These are phyloP conservation scores for Rubus parviflorus DNA, from an alignment of 306 rosid genomes.

Conservation along the genomic window DNA sequence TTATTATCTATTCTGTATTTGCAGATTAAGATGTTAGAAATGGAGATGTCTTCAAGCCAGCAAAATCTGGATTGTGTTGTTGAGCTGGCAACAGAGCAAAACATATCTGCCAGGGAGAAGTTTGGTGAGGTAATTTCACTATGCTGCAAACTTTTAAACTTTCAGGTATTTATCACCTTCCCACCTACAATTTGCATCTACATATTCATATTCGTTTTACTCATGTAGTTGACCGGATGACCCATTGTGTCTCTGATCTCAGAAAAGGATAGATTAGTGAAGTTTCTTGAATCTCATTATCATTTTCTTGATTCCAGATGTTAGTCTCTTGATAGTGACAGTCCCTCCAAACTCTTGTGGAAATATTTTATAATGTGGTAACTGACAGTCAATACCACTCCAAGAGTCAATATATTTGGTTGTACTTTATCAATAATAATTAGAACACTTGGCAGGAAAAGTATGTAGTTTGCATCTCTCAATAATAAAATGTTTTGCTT, in stretches of 20 bases:
- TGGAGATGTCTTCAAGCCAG: constrained; percentile 79
- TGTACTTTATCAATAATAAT: background rate
- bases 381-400: background rate
- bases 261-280: background rate
- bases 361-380: background rate
- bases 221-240: background rate
- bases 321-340: background rate
- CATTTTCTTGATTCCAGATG: background rate
- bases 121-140: constrained; percentile 57
- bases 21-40: constrained; percentile 77
- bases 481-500: background rate
- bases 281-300: constrained; percentile 4
- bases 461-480: background rate
- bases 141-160: background rate
- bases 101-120: constrained; percentile 57
- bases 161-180: background rate
- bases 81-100: constrained; percentile 77
- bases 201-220: background rate
- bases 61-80: constrained; percentile 65
- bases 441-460: background rate
- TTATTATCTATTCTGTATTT: constrained; percentile 17
- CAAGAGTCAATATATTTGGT: background rate
- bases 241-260: background rate
- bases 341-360: background rate
- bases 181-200: background rate